phyloP scores from a whole-genome alignment of 129 eudicot species.

The Centaurea solstitialis region DNA sequence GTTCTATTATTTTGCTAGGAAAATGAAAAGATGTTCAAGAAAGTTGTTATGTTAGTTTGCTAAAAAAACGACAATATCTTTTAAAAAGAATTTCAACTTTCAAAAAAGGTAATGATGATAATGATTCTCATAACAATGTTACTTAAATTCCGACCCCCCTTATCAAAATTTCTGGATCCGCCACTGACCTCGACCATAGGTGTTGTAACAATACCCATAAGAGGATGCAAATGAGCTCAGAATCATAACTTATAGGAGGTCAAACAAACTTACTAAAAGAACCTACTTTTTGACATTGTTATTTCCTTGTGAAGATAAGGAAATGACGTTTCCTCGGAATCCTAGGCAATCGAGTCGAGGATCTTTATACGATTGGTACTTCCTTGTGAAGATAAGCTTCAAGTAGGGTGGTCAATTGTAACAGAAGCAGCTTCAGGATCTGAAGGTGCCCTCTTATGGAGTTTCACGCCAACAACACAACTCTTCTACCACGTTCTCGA shows the following conservation, averaged over 20 bases:
- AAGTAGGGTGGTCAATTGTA: conserved; percentile 48
- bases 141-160: too few species aligned
- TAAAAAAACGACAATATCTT: too few species aligned
- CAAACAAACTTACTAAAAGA: too few species aligned
- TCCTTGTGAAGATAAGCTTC: conserved; percentile 64
- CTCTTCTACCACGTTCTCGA: conserved; percentile 61
- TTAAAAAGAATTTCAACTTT: too few species aligned
- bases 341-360: conserved; percentile 83
- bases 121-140: too few species aligned
- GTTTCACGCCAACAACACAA: conserved; percentile 63
- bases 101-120: too few species aligned
- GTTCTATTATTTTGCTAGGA: too few species aligned
- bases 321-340: conserved; percentile 77
- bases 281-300: background rate
- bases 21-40: too few species aligned
- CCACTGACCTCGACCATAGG: conserved; percentile 77
- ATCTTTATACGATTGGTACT: conserved; percentile 61
- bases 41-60: too few species aligned
- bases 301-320: conserved; percentile 64
- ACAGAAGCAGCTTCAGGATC: conserved; percentile 69
- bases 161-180: too few species aligned
- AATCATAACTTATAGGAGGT: too few species aligned
- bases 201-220: conserved; percentile 48
- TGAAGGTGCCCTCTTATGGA: conserved; percentile 30
- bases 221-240: too few species aligned